Evolutionary conservation across 768 basidiomycete species (phyloP).

Genomic region (Cyathus striatus): DNA sequence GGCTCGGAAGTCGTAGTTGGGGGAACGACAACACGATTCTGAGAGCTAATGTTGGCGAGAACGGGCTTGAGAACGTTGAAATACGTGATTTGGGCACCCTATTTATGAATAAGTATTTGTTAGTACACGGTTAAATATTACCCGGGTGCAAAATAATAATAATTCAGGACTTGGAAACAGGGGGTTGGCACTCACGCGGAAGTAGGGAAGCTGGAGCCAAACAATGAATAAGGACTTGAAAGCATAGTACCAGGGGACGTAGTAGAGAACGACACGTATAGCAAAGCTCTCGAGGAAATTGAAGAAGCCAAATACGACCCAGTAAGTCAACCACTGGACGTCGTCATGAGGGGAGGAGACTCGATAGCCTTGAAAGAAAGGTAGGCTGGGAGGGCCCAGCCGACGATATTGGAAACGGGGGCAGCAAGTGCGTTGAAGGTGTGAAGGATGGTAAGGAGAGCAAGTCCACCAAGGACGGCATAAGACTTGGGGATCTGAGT

Average conservation of each 20-base stretch:
- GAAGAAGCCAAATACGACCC: slow-evolving; percentile 92
- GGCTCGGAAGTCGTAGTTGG: slow-evolving; percentile 45
- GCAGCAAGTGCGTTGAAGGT: slow-evolving; percentile 88
- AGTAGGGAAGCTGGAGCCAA: slow-evolving; percentile 85
- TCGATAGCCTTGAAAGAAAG: slow-evolving; percentile 95
- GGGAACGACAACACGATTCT: slow-evolving; percentile 35
- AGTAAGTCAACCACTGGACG: slow-evolving; percentile 97
- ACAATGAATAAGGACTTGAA: slow-evolving; percentile 89
- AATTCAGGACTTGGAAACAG: slow-evolving; percentile 11
- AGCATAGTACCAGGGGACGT: slow-evolving; percentile 90
- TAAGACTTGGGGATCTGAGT: slow-evolving; percentile 94
- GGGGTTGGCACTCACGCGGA: slow-evolving; percentile 58
- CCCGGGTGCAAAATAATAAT: not conserved
- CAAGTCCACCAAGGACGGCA: slow-evolving; percentile 67
- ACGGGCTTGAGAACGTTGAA: slow-evolving; percentile 73
- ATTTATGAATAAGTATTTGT: slow-evolving; percentile 7
- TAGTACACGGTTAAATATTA: slow-evolving; percentile 4
- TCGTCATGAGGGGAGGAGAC: slow-evolving; percentile 79
- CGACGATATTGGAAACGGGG: slow-evolving; percentile 91
- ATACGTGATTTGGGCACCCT: slow-evolving; percentile 89
- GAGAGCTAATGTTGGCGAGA: slow-evolving; percentile 55
- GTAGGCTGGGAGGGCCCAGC: slow-evolving; percentile 92
- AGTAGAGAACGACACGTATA: slow-evolving; percentile 81
- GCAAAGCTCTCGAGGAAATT: slow-evolving; percentile 89
- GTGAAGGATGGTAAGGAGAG: slow-evolving; percentile 69